Evolutionary conservation across 2,329 filamentous ascomycete species (phyloP).

Genomic region (Calonectria multiphialidica): DNA sequence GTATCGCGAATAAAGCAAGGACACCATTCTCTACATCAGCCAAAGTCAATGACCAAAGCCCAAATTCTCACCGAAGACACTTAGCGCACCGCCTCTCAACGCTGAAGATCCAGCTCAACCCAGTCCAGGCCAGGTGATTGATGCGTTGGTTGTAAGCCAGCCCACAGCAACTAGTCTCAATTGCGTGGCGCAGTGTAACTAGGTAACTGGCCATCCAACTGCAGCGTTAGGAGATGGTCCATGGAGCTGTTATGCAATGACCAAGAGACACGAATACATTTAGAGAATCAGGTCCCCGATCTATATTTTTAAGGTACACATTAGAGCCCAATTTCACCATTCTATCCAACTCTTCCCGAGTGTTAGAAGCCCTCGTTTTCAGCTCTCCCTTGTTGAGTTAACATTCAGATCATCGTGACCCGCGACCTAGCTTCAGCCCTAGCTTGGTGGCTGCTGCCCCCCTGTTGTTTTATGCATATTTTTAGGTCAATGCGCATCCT

Average conservation of each 20-base stretch:
- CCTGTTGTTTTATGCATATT: background rate
- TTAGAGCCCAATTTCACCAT: background rate
- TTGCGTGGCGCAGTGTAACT: background rate
- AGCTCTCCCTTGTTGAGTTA: background rate
- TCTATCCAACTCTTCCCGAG: background rate
- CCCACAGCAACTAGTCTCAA: background rate
- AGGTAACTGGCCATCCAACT: background rate
- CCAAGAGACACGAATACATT: background rate
- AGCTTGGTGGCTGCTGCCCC: background rate
- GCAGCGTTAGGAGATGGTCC: background rate
- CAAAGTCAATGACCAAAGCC: background rate
- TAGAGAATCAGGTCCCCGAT: background rate
- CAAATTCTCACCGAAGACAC: background rate
- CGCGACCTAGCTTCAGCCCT: background rate
- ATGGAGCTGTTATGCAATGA: background rate
- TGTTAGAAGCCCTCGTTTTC: background rate
- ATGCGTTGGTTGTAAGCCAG: background rate
- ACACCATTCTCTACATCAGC: background rate
- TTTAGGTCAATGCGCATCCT: background rate
- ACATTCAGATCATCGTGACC: background rate
- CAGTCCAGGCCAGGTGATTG: background rate
- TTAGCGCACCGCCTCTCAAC: background rate
- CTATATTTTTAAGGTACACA: fast-evolving
- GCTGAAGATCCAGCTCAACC: background rate
- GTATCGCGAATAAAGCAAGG: background rate